These are phyloP conservation scores for Zygosaccharomyces siamensis DNA, from an alignment of 805 yeast species.

Conservation along the genomic window DNA sequence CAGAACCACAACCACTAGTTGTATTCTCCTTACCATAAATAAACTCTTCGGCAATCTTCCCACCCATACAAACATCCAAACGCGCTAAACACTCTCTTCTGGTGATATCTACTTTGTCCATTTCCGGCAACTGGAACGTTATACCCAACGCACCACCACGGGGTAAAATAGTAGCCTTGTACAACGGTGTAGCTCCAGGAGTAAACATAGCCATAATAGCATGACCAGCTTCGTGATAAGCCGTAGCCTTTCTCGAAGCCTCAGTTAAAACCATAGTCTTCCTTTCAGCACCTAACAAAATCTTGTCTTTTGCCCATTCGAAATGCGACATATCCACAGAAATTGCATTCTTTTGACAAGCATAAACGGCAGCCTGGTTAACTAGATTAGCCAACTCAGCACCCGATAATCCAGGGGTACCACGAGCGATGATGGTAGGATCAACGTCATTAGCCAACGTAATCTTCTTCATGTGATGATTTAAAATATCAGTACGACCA, in stretches of 20 bases:
- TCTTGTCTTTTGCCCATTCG: slow-evolving; percentile 99
- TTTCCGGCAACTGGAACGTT: slow-evolving; percentile 95
- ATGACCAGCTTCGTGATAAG: slow-evolving; percentile 99
- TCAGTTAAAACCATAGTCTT: slow-evolving; percentile 97
- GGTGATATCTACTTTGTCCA: slow-evolving; percentile 95
- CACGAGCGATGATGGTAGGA: slow-evolving; percentile 86
- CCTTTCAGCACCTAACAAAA: slow-evolving; percentile 96
- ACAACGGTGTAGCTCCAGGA: slow-evolving; percentile 88
- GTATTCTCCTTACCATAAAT: slow-evolving; percentile 87
- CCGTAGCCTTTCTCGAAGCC: slow-evolving; percentile 88
- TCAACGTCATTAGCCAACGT: slow-evolving; percentile 83
- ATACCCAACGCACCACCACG: slow-evolving; percentile 96
- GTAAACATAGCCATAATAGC: slow-evolving; percentile 97
- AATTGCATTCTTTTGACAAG: slow-evolving; percentile 87
- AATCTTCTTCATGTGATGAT: slow-evolving; percentile 86
- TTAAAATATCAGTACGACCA: slow-evolving; percentile 89
- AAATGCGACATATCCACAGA: slow-evolving; percentile 87
- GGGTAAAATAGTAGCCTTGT: slow-evolving; percentile 95
- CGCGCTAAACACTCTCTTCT: slow-evolving; percentile 85
- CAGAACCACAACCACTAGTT: slow-evolving; percentile 93
- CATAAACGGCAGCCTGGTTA: slow-evolving; percentile 96
- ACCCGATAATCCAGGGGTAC: slow-evolving; percentile 98
- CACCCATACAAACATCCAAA: slow-evolving; percentile 98
- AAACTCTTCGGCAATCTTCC: slow-evolving; percentile 94
- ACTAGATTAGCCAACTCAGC: slow-evolving; percentile 94